Conservation (phyloP, 164 flowering plant species). For the Kingdonia uniflora region DNA sequence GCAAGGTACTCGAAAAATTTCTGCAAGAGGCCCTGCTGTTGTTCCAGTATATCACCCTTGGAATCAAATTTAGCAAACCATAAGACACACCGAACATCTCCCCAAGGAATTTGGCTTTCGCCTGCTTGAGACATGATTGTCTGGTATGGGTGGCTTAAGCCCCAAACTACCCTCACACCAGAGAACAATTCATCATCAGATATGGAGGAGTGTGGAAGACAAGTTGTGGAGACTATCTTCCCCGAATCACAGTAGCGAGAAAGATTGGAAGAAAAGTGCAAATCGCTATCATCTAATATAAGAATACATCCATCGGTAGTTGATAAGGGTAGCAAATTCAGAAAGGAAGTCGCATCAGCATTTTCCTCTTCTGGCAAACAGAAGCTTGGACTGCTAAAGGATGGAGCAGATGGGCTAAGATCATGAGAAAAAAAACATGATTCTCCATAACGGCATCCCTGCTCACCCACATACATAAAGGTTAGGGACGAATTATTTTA, state of each 20-base stretch:
- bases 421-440: conserved; percentile 73
- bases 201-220: conserved; percentile 21
- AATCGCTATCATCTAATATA: conserved; percentile 55
- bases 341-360: conserved; percentile 28
- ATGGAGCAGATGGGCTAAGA: conserved; percentile 16
- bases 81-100: conserved; percentile 43
- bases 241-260: conserved; percentile 32
- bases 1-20: conserved; percentile 66
- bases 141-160: conserved; percentile 36
- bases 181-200: conserved; percentile 29
- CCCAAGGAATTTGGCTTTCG: conserved; percentile 46
- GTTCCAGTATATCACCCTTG: conserved; percentile 27
- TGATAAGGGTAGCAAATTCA: conserved; percentile 38
- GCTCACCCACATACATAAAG: conserved; percentile 14
- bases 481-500: neutral
- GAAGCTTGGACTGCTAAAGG: conserved; percentile 15
- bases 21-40: conserved; percentile 29
- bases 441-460: conserved; percentile 93
- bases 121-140: conserved; percentile 30
- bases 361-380: conserved; percentile 51
- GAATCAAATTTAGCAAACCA: conserved; percentile 60
- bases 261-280: conserved; percentile 46
- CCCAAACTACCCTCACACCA: conserved; percentile 37
- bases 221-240: conserved; percentile 50
- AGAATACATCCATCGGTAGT: conserved; percentile 45